A percentile compares a stretch with the other conserved stretches of the same genome.
These are phyloP conservation scores for Paecilomyces sp. DNA, from an alignment of 2,329 filamentous ascomycete species.

Conservation along the genomic window DNA sequence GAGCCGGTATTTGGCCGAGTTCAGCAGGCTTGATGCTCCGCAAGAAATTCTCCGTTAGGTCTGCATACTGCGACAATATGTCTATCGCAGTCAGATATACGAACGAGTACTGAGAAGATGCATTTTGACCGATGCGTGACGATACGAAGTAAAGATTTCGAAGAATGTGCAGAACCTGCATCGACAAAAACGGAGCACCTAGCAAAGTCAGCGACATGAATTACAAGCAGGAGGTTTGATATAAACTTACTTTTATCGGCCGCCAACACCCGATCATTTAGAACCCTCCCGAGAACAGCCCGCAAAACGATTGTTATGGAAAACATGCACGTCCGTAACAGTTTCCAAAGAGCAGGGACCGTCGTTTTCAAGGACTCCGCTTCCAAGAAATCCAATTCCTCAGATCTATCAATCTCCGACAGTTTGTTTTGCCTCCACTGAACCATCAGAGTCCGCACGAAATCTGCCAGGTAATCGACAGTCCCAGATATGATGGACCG, in stretches of 20 bases:
- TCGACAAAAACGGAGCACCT: slow-evolving; percentile 60
- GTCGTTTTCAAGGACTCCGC: slow-evolving; percentile 60
- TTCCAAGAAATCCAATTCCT: slow-evolving; percentile 58
- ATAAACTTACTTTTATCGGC: slow-evolving; percentile 41
- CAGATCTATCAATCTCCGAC: slow-evolving; percentile 61
- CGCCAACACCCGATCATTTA: slow-evolving; percentile 51
- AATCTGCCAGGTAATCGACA: slow-evolving; percentile 58
- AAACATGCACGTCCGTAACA: slow-evolving; percentile 70
- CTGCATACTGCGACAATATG: slow-evolving; percentile 64
- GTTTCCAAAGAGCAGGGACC: slow-evolving; percentile 64
- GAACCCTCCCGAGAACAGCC: slow-evolving; percentile 60
- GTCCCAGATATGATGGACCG: slow-evolving; percentile 32
- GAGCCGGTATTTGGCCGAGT: slow-evolving; percentile 50
- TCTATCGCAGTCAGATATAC: slow-evolving; percentile 78
- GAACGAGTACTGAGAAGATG: slow-evolving; percentile 79
- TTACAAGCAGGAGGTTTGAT: neutral
- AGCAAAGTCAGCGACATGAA: neutral
- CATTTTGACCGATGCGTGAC: slow-evolving; percentile 61
- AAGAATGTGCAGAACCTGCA: slow-evolving; percentile 65
- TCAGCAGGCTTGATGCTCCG: slow-evolving; percentile 52
- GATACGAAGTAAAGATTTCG: slow-evolving; percentile 78
- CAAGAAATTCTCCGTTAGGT: slow-evolving; percentile 60
- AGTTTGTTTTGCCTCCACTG: slow-evolving; percentile 71
- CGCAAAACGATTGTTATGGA: slow-evolving; percentile 68
- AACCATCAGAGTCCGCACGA: slow-evolving; percentile 58